Percentiles rank a stretch among this genome's conserved stretches.
phyloP scores from a whole-genome alignment of 345 rosid species.

The Heritiera fomes region DNA sequence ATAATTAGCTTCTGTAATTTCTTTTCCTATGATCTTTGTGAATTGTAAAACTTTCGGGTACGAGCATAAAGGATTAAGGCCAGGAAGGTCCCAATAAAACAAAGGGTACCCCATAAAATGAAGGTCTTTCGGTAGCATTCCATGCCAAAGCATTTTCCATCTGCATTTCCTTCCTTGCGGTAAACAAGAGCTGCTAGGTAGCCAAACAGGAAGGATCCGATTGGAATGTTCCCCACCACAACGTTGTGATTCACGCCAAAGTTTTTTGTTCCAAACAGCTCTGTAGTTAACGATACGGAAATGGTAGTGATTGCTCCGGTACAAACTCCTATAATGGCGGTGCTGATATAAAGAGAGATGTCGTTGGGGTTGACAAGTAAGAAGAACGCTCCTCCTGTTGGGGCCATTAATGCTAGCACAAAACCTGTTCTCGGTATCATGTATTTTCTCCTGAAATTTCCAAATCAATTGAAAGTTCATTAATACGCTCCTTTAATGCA shows the following conservation, averaged over 20 bases:
- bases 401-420: conserved; percentile 54
- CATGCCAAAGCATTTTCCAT: conserved; percentile 65
- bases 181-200: conserved; percentile 67
- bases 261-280: conserved; percentile 70
- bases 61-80: conserved; percentile 57
- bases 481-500: background rate
- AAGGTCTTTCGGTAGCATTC: conserved; percentile 66
- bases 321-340: conserved; percentile 63
- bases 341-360: conserved; percentile 56
- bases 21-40: conserved; percentile 22
- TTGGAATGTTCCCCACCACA: conserved; percentile 61
- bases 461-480: background rate
- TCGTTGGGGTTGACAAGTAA: conserved; percentile 46
- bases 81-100: conserved; percentile 52
- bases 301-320: conserved; percentile 82
- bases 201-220: conserved; percentile 80
- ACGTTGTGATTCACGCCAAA: conserved; percentile 88
- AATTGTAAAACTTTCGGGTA: conserved; percentile 48
- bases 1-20: background rate
- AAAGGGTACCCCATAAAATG: conserved; percentile 66
- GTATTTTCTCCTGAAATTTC: conserved; percentile 44
- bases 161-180: conserved; percentile 26
- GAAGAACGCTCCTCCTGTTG: conserved; percentile 64
- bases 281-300: conserved; percentile 64
- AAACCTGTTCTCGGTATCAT: conserved; percentile 55